Conservation (phyloP, 768 basidiomycete genomes). For the Mycena polygramma region DNA sequence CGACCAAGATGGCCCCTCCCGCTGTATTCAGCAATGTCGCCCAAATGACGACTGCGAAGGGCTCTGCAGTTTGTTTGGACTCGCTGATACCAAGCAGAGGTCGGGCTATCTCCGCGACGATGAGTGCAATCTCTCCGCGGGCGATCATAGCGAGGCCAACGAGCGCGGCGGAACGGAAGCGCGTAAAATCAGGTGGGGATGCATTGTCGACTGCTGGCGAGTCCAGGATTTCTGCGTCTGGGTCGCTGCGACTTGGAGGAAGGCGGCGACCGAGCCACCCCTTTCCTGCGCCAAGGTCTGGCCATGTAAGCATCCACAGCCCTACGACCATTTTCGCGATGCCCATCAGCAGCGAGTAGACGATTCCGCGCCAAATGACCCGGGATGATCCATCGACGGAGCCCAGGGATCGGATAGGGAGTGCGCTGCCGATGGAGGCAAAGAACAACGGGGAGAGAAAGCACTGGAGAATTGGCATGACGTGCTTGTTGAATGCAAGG, state of each 20-base stretch:
- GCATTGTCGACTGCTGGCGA: background rate
- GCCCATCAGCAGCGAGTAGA: slow-evolving; percentile 71
- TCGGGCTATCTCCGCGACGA: slow-evolving; percentile 63
- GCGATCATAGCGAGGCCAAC: slow-evolving; percentile 74
- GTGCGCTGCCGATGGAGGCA: slow-evolving; percentile 70
- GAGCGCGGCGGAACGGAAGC: slow-evolving; percentile 49
- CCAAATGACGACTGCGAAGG: slow-evolving; percentile 70
- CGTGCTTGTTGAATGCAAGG: slow-evolving; percentile 50
- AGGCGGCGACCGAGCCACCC: slow-evolving; percentile 32
- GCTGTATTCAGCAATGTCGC: slow-evolving; percentile 68
- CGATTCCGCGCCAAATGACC: slow-evolving; percentile 47
- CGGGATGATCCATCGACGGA: slow-evolving; percentile 55
- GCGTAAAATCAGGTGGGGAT: slow-evolving; percentile 31
- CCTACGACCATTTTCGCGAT: slow-evolving; percentile 66
- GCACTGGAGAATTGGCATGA: slow-evolving; percentile 53
- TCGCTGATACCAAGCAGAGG: slow-evolving; percentile 42
- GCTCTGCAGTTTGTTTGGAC: slow-evolving; percentile 48
- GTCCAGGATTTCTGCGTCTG: background rate
- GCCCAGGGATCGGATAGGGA: slow-evolving; percentile 60
- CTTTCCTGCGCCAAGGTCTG: slow-evolving; percentile 27
- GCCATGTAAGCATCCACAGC: slow-evolving; percentile 56
- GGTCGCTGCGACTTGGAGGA: background rate
- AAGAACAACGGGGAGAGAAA: slow-evolving; percentile 77
- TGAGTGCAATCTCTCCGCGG: slow-evolving; percentile 77
- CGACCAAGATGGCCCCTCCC: slow-evolving; percentile 52